Conservation (phyloP, 2,329 filamentous ascomycete genomes). For the Cadophora sp. region DNA sequence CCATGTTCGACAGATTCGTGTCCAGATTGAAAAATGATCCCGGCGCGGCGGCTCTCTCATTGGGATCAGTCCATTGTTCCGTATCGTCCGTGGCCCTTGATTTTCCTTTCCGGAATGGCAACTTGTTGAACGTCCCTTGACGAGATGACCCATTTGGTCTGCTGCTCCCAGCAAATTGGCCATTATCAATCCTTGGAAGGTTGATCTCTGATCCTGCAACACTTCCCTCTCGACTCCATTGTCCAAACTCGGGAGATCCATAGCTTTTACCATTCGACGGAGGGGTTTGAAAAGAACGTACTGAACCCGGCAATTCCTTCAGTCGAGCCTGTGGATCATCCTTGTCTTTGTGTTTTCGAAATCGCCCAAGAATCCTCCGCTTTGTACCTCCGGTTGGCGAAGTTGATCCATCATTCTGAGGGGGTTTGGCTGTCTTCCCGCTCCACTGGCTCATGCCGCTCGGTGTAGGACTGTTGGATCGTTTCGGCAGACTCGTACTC, state of each 20-base stretch:
- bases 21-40: conserved; percentile 76
- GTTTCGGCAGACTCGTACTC: conserved; percentile 51
- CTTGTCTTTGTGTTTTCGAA: conserved; percentile 55
- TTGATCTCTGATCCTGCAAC: conserved; percentile 39
- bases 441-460: conserved; percentile 70
- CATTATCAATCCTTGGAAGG: conserved; percentile 34
- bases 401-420: conserved; percentile 56
- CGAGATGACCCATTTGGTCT: conserved; percentile 25
- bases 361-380: conserved; percentile 41
- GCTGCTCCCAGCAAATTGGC: conserved; percentile 27
- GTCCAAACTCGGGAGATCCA: conserved; percentile 38
- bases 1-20: conserved; percentile 88
- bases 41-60: conserved; percentile 45
- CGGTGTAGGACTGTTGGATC: conserved; percentile 83
- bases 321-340: conserved; percentile 56
- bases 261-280: conserved; percentile 34
- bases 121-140: conserved; percentile 54
- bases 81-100: conserved; percentile 56
- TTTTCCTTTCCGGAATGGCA: conserved; percentile 66
- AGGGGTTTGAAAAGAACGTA: conserved; percentile 56
- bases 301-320: conserved; percentile 58
- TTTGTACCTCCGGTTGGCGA: conserved; percentile 44
- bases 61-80: conserved; percentile 55
- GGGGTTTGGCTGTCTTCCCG: conserved; percentile 34
- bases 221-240: conserved; percentile 42